Percentiles rank a stretch among this genome's conserved stretches.
Conservation (phyloP, 176 grass and related monocot genomes). For the Tillandsia leiboldiana region DNA sequence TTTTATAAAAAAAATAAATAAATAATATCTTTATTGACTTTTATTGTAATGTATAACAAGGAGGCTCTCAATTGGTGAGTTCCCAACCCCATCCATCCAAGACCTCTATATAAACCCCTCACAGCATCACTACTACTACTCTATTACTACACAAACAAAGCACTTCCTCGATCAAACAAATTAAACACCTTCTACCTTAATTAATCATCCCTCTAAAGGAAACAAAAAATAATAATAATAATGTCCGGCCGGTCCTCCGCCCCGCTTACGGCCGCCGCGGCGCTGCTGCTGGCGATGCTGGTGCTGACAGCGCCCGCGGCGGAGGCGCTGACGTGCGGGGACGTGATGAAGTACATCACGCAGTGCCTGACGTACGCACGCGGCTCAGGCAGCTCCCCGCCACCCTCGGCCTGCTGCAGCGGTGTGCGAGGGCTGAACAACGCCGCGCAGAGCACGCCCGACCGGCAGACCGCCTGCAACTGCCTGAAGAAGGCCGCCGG, state of each 20-base stretch:
- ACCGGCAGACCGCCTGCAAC: slow-evolving; percentile 26
- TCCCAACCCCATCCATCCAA: slow-evolving; percentile 19
- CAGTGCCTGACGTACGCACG: slow-evolving; percentile 29
- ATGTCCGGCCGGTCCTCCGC: background rate
- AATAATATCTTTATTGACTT: too few relatives aligned
- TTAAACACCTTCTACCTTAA: too few relatives aligned
- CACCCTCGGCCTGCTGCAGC: slow-evolving; percentile 13
- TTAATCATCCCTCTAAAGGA: too few relatives aligned
- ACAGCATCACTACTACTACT: background rate
- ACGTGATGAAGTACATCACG: slow-evolving; percentile 3
- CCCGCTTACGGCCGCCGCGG: background rate
- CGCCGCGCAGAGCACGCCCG: background rate
- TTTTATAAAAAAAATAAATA: too few relatives aligned
- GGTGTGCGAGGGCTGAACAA: slow-evolving; percentile 22
- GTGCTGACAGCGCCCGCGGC: slow-evolving; percentile 1
- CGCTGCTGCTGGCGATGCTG: slow-evolving; percentile 7
- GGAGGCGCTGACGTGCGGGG: slow-evolving; percentile 17
- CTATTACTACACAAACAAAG: too few relatives aligned
- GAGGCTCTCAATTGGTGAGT: background rate
- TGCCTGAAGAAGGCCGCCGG: slow-evolving; percentile 25
- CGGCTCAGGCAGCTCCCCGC: background rate
- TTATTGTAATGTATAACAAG: too few relatives aligned
- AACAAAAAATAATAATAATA: too few relatives aligned
- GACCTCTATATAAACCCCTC: slow-evolving; percentile 24
- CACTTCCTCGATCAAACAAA: too few relatives aligned